Percentiles rank a stretch among this genome's conserved stretches.
Evolutionary conservation across 2,329 filamentous ascomycete genomes (phyloP).

Genomic region (Neopestalotiopsis rosae): DNA sequence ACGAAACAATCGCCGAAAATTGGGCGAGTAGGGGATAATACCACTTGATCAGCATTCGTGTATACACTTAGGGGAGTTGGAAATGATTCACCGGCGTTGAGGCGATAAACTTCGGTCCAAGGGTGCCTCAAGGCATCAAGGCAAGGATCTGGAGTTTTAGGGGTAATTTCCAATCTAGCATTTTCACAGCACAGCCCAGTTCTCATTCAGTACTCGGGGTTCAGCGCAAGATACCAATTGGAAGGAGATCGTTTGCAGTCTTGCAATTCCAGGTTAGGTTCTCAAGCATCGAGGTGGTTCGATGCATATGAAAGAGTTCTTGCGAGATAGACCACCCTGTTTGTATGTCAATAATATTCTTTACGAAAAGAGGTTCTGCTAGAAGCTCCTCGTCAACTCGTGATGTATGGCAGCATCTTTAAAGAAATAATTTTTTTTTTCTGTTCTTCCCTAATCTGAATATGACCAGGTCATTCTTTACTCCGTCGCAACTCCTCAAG

Average conservation of each 20-base stretch:
- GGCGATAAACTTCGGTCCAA: not conserved
- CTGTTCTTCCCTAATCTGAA: no score
- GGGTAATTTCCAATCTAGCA: not conserved
- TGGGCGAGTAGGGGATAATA: not conserved
- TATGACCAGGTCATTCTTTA: not conserved
- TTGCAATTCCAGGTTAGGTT: not conserved
- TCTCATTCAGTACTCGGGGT: not conserved
- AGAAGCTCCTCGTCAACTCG: no score
- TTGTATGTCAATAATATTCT: not conserved
- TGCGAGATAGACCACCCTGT: not conserved
- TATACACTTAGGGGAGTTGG: not conserved
- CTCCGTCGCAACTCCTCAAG: constrained; percentile 50
- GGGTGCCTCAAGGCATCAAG: not conserved
- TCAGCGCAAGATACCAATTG: constrained; percentile 2
- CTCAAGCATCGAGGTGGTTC: not conserved
- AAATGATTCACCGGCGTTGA: not conserved
- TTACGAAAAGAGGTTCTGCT: not conserved
- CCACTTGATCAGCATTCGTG: not conserved
- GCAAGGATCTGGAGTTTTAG: not conserved
- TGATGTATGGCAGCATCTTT: no score
- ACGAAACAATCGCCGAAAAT: not conserved
- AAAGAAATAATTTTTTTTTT: not conserved
- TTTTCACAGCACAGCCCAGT: not conserved
- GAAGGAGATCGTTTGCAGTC: not conserved
- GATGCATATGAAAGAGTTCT: not conserved